Conservation (phyloP, 2,329 filamentous ascomycete species). For the Nothophaeocryptopus gaeumannii region DNA sequence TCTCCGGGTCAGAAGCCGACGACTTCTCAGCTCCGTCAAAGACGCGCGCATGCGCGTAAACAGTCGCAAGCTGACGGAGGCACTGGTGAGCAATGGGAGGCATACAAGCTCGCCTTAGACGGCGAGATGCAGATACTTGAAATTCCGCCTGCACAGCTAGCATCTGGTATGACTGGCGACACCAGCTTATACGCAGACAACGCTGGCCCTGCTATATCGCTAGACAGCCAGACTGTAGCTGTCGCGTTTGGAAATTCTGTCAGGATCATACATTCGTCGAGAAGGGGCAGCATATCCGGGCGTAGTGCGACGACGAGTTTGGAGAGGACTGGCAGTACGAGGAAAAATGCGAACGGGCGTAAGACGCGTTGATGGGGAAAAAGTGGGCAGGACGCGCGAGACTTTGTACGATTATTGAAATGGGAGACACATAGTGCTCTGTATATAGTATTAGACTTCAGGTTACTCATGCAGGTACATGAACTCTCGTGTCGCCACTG, state of each 20-base stretch:
- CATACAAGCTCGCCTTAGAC: slow-evolving; percentile 49
- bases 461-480: too few species aligned
- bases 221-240: slow-evolving; percentile 65
- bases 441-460: too few species aligned
- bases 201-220: slow-evolving; percentile 61
- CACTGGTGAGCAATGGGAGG: slow-evolving; percentile 49
- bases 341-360: slow-evolving; percentile 5
- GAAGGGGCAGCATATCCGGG: slow-evolving; percentile 14
- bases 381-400: background rate
- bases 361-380: slow-evolving; percentile 2
- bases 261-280: slow-evolving; percentile 56
- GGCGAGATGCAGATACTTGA: slow-evolving; percentile 46
- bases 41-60: slow-evolving; percentile 16
- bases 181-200: slow-evolving; percentile 61
- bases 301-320: slow-evolving; percentile 12
- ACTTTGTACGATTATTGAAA: background rate
- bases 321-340: slow-evolving; percentile 14
- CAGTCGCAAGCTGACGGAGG: slow-evolving; percentile 12
- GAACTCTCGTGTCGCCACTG: too few species aligned
- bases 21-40: slow-evolving; percentile 10
- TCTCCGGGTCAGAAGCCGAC: slow-evolving; percentile 1
- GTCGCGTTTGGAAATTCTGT: slow-evolving; percentile 70
- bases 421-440: too few species aligned
- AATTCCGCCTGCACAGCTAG: slow-evolving; percentile 22
- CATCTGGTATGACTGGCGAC: slow-evolving; percentile 21